phyloP scores from a whole-genome alignment of 1,139 yeast genomes.

The Taphrina wiesneri region DNA sequence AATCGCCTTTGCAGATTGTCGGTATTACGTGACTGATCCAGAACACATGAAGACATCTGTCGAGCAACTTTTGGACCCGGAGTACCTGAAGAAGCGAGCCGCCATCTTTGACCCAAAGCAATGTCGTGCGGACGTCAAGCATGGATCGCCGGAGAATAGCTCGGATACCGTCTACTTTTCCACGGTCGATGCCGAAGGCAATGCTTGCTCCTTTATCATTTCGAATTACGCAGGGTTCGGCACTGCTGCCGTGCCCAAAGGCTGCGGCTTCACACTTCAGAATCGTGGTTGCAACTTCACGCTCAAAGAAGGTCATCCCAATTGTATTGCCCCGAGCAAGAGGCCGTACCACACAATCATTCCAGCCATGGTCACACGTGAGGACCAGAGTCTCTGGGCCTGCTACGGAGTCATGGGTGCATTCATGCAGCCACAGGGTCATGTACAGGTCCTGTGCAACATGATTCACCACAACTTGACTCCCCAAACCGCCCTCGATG shows the following conservation, averaged over 20 bases:
- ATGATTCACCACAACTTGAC: constrained; percentile 62
- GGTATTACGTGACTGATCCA: constrained; percentile 68
- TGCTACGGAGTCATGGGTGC: constrained; percentile 88
- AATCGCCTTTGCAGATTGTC: constrained; percentile 73
- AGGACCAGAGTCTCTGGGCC: constrained; percentile 55
- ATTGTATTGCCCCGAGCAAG: constrained; percentile 67
- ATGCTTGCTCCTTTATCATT: constrained; percentile 79
- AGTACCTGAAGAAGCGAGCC: constrained; percentile 57
- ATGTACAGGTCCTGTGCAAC: constrained; percentile 73
- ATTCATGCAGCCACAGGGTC: constrained; percentile 84
- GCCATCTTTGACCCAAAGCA: constrained; percentile 50
- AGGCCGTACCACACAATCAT: constrained; percentile 83
- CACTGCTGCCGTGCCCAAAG: constrained; percentile 66
- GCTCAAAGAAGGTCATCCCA: constrained; percentile 58
- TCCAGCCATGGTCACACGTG: constrained; percentile 68
- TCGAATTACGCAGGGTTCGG: constrained; percentile 75
- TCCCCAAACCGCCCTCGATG: constrained; percentile 75
- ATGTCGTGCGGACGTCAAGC: constrained; percentile 52
- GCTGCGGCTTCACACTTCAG: constrained; percentile 69
- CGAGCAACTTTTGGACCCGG: constrained; percentile 45
- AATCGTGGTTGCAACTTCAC: constrained; percentile 78
- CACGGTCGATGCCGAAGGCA: constrained; percentile 68
- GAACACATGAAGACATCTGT: constrained; percentile 39
- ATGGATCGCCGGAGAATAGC: constrained; percentile 64
- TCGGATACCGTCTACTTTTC: constrained; percentile 79